Conservation (phyloP, 495 filamentous ascomycete genomes). For the Amphirosellinia nigrospora region DNA sequence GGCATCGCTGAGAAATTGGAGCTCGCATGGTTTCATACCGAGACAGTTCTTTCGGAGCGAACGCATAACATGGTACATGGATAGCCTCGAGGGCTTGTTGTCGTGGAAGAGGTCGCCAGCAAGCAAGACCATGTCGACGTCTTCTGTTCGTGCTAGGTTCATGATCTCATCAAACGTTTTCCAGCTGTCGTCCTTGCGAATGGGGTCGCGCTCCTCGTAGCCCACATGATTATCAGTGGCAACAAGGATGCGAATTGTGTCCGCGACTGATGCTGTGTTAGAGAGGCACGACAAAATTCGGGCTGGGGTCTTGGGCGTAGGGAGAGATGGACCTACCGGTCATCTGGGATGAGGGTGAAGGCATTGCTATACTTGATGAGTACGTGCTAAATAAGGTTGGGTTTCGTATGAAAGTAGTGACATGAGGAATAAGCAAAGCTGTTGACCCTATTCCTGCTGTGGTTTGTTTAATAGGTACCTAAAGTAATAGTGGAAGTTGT, state of each 20-base stretch:
- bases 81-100: slow-evolving; percentile 94
- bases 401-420: not conserved
- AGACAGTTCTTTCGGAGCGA: slow-evolving; percentile 91
- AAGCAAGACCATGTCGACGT: slow-evolving; percentile 96
- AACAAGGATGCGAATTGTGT: slow-evolving; percentile 94
- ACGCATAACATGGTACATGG: slow-evolving; percentile 97
- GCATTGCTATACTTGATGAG: slow-evolving; percentile 12
- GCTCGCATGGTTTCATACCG: slow-evolving; percentile 91
- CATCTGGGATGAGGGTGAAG: slow-evolving; percentile 29
- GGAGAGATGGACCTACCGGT: slow-evolving; percentile 24
- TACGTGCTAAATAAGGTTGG: not conserved
- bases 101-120: slow-evolving; percentile 98
- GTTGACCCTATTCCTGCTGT: not conserved
- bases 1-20: slow-evolving; percentile 93
- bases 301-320: not conserved
- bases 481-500: slow-evolving; percentile 7
- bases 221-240: slow-evolving; percentile 98
- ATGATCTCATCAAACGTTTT: slow-evolving; percentile 95
- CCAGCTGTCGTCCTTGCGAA: slow-evolving; percentile 97
- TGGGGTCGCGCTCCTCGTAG: slow-evolving; percentile 89
- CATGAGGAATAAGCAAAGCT: not conserved
- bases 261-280: slow-evolving; percentile 59
- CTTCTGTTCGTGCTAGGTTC: slow-evolving; percentile 81
- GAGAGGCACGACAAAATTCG: not conserved
- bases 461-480: not conserved